Conservation (phyloP, 495 filamentous ascomycete genomes). For the Hypoxylon fuscum region DNA sequence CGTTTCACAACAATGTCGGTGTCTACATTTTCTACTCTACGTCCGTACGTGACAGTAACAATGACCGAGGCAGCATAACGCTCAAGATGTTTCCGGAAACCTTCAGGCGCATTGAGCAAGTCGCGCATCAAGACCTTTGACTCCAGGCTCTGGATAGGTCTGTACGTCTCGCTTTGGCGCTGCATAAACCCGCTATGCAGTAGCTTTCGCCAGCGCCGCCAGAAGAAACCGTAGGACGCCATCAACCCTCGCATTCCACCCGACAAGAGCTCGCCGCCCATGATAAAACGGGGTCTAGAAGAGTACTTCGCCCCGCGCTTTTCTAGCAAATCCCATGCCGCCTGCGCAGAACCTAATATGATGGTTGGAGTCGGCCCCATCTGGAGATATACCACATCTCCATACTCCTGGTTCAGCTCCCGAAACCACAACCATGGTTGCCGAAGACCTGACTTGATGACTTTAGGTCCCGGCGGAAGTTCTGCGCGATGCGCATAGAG, state of each 20-base stretch:
- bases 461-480: constrained; percentile 47
- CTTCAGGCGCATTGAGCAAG: constrained; percentile 47
- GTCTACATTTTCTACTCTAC: constrained; percentile 62
- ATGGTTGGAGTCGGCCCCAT: constrained; percentile 70
- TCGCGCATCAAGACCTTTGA: constrained; percentile 59
- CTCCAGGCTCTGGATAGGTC: constrained; percentile 64
- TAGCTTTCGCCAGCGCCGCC: constrained; percentile 64
- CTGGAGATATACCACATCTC: constrained; percentile 70
- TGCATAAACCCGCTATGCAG: constrained; percentile 65
- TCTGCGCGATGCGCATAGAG: constrained; percentile 43
- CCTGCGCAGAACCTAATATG: constrained; percentile 68
- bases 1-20: constrained; percentile 61
- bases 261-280: constrained; percentile 62
- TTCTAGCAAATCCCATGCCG: constrained; percentile 64
- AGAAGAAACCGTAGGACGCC: constrained; percentile 59
- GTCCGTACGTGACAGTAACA: constrained; percentile 66
- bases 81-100: constrained; percentile 52
- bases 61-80: constrained; percentile 68
- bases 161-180: constrained; percentile 62
- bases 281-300: constrained; percentile 58
- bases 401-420: constrained; percentile 61
- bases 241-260: constrained; percentile 60
- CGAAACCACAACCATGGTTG: constrained; percentile 70
- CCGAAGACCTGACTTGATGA: constrained; percentile 43
- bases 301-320: constrained; percentile 62